These are phyloP conservation scores for Adansonia gregorii DNA, from an alignment of 441 rosid species.

Conservation along the genomic window DNA sequence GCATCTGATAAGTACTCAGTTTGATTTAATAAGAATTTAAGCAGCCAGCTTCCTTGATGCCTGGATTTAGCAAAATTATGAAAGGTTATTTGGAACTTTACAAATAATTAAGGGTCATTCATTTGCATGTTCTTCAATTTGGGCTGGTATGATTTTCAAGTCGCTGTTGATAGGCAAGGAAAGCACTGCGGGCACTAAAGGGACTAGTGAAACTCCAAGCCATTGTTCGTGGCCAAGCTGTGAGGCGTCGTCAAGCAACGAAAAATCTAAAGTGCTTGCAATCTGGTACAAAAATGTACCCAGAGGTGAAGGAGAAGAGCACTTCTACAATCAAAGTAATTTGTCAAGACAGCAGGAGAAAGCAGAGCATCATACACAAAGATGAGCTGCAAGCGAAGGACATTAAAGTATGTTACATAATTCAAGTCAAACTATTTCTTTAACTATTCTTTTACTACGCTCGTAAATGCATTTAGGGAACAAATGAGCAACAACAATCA, in stretches of 20 bases:
- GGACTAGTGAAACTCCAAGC: slow-evolving; percentile 93
- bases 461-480: slow-evolving; percentile 14
- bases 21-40: background rate
- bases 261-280: slow-evolving; percentile 34
- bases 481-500: slow-evolving; percentile 1
- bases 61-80: background rate
- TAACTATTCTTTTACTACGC: background rate
- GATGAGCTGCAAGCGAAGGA: slow-evolving; percentile 48
- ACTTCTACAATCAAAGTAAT: slow-evolving; percentile 23
- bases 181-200: slow-evolving; percentile 81
- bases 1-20: too few relatives aligned
- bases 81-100: background rate
- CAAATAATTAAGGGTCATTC: background rate
- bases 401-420: slow-evolving; percentile 36
- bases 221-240: slow-evolving; percentile 75
- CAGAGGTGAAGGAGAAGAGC: slow-evolving; percentile 32
- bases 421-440: slow-evolving; percentile 7
- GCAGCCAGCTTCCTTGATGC: slow-evolving; percentile 12
- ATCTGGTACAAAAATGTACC: slow-evolving; percentile 35
- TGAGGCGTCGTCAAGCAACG: slow-evolving; percentile 51
- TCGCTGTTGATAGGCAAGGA: slow-evolving; percentile 68
- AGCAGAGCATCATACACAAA: slow-evolving; percentile 35
- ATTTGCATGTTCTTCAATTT: slow-evolving; percentile 20
- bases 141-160: slow-evolving; percentile 16
- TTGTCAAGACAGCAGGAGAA: slow-evolving; percentile 34